These are phyloP conservation scores for Erigeron canadensis DNA, from an alignment of 129 eudicot genomes.

Conservation along the genomic window DNA sequence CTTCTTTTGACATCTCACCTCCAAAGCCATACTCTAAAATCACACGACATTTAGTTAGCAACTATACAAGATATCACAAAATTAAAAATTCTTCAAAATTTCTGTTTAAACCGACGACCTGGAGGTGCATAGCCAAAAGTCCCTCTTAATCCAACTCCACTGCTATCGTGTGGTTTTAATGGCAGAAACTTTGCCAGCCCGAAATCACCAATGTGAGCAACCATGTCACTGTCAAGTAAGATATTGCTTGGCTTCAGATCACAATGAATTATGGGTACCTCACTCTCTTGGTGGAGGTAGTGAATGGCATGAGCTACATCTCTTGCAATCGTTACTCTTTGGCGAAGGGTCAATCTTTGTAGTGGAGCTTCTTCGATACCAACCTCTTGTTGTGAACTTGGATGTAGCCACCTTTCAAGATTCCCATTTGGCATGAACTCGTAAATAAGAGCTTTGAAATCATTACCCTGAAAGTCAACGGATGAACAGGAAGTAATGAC, in stretches of 20 bases:
- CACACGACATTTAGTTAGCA: no score
- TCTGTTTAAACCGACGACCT: no score
- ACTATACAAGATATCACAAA: no score
- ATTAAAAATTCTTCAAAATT: no score
- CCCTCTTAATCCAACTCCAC: constrained; percentile 46
- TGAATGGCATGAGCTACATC: no score
- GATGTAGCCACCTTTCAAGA: constrained; percentile 40
- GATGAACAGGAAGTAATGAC: constrained; percentile 41
- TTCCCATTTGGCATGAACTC: constrained; percentile 45
- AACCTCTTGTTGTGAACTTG: constrained; percentile 21
- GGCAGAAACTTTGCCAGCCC: constrained; percentile 45
- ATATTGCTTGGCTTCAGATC: constrained; percentile 34
- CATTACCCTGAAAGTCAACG: constrained; percentile 40
- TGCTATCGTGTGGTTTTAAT: constrained; percentile 34
- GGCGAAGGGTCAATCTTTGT: no score
- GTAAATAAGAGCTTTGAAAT: constrained; percentile 40
- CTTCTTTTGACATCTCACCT: no score
- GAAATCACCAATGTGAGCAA: constrained; percentile 39
- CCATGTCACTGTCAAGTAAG: constrained; percentile 39
- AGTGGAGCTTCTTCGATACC: constrained; percentile 1
- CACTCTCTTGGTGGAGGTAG: no score
- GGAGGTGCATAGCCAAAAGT: constrained; percentile 49
- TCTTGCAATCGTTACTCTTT: no score
- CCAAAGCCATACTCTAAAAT: no score
- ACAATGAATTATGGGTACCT: no score